Conservation (phyloP, 2,329 filamentous ascomycete genomes). For the Elsinoe necatrix region DNA sequence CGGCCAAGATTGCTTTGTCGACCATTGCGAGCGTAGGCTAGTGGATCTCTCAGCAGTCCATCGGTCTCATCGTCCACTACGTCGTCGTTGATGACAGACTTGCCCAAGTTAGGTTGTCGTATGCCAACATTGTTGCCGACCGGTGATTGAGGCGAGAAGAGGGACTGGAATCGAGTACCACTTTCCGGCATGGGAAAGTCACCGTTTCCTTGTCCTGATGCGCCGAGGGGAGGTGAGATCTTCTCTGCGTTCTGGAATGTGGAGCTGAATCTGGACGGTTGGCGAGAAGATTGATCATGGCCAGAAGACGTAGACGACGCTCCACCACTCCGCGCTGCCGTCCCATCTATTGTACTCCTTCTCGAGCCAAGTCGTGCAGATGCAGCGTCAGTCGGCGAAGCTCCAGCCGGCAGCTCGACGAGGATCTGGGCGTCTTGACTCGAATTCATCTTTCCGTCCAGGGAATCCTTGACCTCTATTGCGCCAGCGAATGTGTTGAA, state of each 20-base stretch:
- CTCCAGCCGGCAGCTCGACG: conserved; percentile 45
- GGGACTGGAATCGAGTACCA: conserved; percentile 48
- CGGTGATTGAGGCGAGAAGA: conserved; percentile 67
- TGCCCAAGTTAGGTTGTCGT: conserved; percentile 38
- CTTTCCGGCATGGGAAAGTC: conserved; percentile 54
- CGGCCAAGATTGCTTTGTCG: conserved; percentile 37
- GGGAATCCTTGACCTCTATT: conserved; percentile 49
- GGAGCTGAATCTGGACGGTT: conserved; percentile 53
- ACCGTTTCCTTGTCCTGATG: conserved; percentile 44
- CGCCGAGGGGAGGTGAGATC: conserved; percentile 47
- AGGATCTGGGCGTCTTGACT: conserved; percentile 52
- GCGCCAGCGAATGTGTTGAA: conserved; percentile 51
- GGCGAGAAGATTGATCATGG: conserved; percentile 37
- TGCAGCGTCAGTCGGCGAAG: conserved; percentile 17
- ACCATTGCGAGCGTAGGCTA: conserved; percentile 66
- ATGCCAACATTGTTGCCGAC: conserved; percentile 58
- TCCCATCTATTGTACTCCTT: conserved; percentile 48
- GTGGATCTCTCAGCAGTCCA: conserved; percentile 61
- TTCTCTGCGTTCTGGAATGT: conserved; percentile 55
- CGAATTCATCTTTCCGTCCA: conserved; percentile 55
- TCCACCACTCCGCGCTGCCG: conserved; percentile 33
- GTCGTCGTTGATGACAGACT: conserved; percentile 63
- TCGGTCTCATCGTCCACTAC: conserved; percentile 63
- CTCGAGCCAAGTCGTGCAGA: conserved; percentile 28
- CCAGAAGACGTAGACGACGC: conserved; percentile 39